Evolutionary conservation across 306 rosid species (phyloP).

Genomic region (Lathyrus aphaca): DNA sequence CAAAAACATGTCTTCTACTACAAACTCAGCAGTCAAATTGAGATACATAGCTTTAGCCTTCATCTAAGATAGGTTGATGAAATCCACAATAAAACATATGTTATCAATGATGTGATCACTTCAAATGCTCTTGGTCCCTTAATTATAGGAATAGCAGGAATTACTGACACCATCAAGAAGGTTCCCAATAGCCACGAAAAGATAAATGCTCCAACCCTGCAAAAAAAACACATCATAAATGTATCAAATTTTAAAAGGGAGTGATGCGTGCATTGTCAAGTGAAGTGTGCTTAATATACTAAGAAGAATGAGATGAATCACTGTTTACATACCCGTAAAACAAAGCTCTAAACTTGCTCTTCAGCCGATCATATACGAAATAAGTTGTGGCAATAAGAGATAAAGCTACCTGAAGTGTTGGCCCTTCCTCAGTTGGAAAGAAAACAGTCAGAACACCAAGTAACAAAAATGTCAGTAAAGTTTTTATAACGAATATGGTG

Average conservation of each 20-base stretch:
- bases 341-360: conserved; percentile 71
- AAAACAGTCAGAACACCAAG: conserved; percentile 80
- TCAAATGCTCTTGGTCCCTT: conserved; percentile 90
- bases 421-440: conserved; percentile 97
- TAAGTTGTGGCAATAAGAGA: conserved; percentile 84
- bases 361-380: conserved; percentile 75
- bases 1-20: conserved; percentile 54
- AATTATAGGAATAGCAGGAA: conserved; percentile 73
- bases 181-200: conserved; percentile 95
- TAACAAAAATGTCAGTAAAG: conserved; percentile 64
- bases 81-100: conserved; percentile 78
- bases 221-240: conserved; percentile 21
- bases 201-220: conserved; percentile 85
- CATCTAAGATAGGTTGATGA: conserved; percentile 83
- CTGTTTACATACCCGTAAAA: conserved; percentile 77
- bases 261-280: background rate
- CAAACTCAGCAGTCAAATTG: conserved; percentile 27
- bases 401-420: conserved; percentile 91
- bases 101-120: conserved; percentile 78
- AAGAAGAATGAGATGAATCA: conserved; percentile 27
- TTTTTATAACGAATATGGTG: conserved; percentile 71
- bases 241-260: no score
- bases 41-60: conserved; percentile 39
- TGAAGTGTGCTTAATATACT: conserved; percentile 7
- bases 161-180: conserved; percentile 94